Evolutionary conservation across 257 asterid genomes (phyloP).

Genomic region (Gardenia jasminoides): DNA sequence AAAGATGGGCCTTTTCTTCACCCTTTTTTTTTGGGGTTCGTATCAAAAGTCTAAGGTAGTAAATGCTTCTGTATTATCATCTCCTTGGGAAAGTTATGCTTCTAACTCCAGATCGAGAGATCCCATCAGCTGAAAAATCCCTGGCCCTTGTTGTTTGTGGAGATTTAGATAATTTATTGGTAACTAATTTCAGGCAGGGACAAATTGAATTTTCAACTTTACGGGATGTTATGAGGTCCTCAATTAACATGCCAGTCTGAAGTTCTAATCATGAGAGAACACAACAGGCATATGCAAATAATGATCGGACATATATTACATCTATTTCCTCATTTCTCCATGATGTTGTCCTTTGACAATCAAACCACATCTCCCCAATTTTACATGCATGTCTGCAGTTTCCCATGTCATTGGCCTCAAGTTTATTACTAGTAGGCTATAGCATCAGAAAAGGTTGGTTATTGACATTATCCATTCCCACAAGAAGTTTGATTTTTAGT

Average conservation of each 20-base stretch:
- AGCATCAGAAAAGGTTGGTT: background rate
- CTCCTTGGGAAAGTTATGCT: background rate
- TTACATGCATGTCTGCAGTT: conserved; percentile 3
- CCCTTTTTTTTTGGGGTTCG: background rate
- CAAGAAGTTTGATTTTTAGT: background rate
- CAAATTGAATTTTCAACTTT: background rate
- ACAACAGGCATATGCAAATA: background rate
- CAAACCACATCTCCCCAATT: conserved; percentile 1
- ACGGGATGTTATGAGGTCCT: background rate
- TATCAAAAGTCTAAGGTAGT: background rate
- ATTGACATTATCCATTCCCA: conserved; percentile 5
- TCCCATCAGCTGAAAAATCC: background rate
- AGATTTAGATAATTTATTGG: background rate
- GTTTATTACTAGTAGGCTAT: background rate
- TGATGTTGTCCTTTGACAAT: conserved; percentile 1
- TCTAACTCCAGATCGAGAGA: background rate
- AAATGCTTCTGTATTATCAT: background rate
- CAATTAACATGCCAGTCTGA: background rate
- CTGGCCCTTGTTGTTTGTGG: background rate
- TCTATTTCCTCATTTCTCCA: background rate
- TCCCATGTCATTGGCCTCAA: background rate
- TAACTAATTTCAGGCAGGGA: background rate
- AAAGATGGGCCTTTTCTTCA: no score
- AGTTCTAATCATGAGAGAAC: background rate
- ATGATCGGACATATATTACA: background rate